Percentiles rank a stretch among this genome's conserved stretches.
Evolutionary conservation across 306 rosid species (phyloP).

Genomic region (Vigna hirtella): DNA sequence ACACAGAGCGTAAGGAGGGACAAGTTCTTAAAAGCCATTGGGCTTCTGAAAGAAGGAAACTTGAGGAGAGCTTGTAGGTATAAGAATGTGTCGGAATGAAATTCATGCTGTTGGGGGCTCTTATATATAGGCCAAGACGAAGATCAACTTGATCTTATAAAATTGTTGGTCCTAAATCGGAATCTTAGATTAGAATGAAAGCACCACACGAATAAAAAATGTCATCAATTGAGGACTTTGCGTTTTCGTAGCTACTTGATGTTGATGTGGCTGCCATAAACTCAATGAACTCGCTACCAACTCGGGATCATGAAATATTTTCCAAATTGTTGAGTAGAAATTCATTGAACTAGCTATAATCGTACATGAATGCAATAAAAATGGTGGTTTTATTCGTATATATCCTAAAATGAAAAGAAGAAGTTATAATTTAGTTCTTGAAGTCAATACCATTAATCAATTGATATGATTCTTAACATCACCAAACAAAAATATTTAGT

Average conservation of each 20-base stretch:
- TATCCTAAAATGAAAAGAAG: background rate
- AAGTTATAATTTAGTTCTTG: too few relatives aligned
- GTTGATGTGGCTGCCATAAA: slow-evolving; percentile 11
- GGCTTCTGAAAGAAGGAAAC: background rate
- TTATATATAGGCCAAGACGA: slow-evolving; percentile 23
- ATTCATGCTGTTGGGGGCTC: background rate
- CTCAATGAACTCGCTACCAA: slow-evolving; percentile 14
- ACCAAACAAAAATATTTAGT: too few relatives aligned
- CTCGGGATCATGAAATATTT: background rate
- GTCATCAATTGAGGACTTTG: background rate
- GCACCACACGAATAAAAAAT: background rate
- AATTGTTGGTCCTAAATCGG: background rate
- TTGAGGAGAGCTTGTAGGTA: background rate
- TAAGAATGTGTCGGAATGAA: background rate
- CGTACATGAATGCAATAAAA: background rate
- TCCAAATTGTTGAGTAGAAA: background rate
- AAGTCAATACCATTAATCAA: too few relatives aligned
- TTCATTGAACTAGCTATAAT: background rate
- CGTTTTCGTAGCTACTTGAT: background rate
- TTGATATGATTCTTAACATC: too few relatives aligned
- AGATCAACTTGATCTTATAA: background rate
- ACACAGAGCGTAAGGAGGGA: slow-evolving; percentile 11
- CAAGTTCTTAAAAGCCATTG: slow-evolving; percentile 53
- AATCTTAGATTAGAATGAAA: background rate
- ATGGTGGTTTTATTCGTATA: background rate